phyloP scores from a whole-genome alignment of 345 rosid genomes.

The Abelmoschus esculentus region DNA sequence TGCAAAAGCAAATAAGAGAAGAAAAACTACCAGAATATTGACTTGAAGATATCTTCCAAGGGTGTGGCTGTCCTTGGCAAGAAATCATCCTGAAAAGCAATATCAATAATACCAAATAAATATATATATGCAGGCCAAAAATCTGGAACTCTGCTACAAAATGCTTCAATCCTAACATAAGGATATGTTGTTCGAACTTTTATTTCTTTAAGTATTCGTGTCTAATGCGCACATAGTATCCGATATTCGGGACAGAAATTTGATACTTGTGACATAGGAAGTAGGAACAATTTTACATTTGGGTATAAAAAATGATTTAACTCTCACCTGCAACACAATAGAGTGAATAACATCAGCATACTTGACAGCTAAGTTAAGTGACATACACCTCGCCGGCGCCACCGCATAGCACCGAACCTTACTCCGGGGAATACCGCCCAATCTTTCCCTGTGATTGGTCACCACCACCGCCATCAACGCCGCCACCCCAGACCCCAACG shows the following conservation, averaged over 20 bases:
- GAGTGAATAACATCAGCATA: slow-evolving; percentile 90
- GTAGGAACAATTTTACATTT: not conserved
- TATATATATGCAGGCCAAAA: not conserved
- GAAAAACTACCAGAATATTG: slow-evolving; percentile 70
- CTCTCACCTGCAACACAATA: slow-evolving; percentile 69
- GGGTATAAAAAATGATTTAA: not conserved
- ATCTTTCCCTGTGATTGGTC: slow-evolving; percentile 37
- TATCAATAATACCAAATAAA: not conserved
- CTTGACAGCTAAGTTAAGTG: slow-evolving; percentile 88
- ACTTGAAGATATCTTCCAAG: slow-evolving; percentile 79
- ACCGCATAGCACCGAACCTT: slow-evolving; percentile 60
- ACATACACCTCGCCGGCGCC: slow-evolving; percentile 98
- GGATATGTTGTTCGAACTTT: too few relatives aligned
- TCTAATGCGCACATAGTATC: too few relatives aligned
- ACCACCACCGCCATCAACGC: slow-evolving; percentile 47
- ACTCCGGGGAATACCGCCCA: slow-evolving; percentile 66
- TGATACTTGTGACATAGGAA: too few relatives aligned
- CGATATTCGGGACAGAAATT: too few relatives aligned
- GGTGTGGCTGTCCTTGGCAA: slow-evolving; percentile 95
- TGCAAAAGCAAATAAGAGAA: not conserved
- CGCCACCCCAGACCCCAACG: slow-evolving; percentile 90
- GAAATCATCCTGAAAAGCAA: slow-evolving; percentile 70
- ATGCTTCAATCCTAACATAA: too few relatives aligned
- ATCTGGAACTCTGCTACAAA: too few relatives aligned
- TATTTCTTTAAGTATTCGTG: too few relatives aligned